Conservation (phyloP, 768 basidiomycete species). For the Phanerodontia chrysosporium region DNA sequence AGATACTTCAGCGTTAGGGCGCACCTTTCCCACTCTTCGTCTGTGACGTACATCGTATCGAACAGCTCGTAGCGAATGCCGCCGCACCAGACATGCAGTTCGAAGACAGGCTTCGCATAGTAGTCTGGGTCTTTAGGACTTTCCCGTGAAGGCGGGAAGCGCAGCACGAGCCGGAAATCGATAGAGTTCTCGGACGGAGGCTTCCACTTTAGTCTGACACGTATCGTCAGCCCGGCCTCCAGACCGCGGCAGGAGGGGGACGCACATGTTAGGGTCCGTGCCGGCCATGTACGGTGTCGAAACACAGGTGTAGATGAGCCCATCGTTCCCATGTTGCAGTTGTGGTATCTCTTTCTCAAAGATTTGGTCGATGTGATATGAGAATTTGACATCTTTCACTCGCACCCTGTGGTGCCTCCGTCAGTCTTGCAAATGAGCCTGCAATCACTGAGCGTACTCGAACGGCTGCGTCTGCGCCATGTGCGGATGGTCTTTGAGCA, state of each 20-base stretch:
- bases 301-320: conserved; percentile 93
- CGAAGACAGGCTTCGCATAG: conserved; percentile 79
- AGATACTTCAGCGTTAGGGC: no score
- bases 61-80: conserved; percentile 77
- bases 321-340: conserved; percentile 90
- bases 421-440: background rate
- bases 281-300: conserved; percentile 73
- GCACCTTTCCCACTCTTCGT: conserved; percentile 91
- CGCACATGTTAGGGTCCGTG: conserved; percentile 87
- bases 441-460: conserved; percentile 51
- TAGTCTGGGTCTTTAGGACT: conserved; percentile 69
- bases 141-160: conserved; percentile 69
- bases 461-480: conserved; percentile 69
- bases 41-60: conserved; percentile 80
- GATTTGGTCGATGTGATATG: conserved; percentile 86
- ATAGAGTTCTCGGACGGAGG: conserved; percentile 96
- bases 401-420: conserved; percentile 53
- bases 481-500: conserved; percentile 64
- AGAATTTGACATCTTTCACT: conserved; percentile 82
- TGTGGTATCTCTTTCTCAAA: conserved; percentile 79
- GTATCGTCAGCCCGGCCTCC: background rate
- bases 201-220: conserved; percentile 82
- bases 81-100: conserved; percentile 81
- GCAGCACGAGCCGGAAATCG: conserved; percentile 94
- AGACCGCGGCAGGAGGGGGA: conserved; percentile 3